Evolutionary conservation across 139 green algal species (phyloP), one percentile per base, ranked within the genome.

Genomic region (Nannochloris sp.): DNA sequence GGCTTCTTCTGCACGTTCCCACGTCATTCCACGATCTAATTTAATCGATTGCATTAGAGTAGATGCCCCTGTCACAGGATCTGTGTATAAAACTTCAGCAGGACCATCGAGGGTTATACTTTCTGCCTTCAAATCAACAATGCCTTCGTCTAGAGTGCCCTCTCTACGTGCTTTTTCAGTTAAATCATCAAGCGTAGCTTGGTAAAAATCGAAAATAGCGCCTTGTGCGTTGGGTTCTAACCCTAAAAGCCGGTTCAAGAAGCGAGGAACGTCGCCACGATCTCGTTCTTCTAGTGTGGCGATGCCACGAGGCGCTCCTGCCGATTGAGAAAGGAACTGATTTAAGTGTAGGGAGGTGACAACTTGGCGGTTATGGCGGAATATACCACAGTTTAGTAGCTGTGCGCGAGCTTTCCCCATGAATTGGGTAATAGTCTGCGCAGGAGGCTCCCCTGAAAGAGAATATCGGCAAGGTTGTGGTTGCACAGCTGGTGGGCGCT

Each of bases 231-330:
- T 60, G 0, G 78, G 81, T 1, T 57, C 46, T 23, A 89, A 64
- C 2, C 83, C 82, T 53, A 89, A 69, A 48, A 86, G 65, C 46
- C 81, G 71, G 77, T 95, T 95, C 12, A 95, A 74, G 81, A 95
- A 95, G 53, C 81, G 76, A 0, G 76, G 69, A 54, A 95, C 83
- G 33, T 93, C 87, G 25, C 65, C 68, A 30, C 58, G 68, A n/a
- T 86, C 80, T 31, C 67, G 72, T 19, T 81, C 73, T 10, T 65
- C 39, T 5, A 81, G 70, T 53, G 62, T 73, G 33, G 70, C 73
- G 4, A 45, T 55, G 0, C 12, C 10, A 14, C 47, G 24, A 0
- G 70, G 70, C 4, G 64, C 73, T 19, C 74, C 72, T 0, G 75
- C 63, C 2, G 66, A 31, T 4, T 56, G n/a, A 9, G 25, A 19